Percentiles rank a stretch among this genome's conserved stretches.
phyloP scores from a whole-genome alignment of 139 green algal species.

The Edaphochlamys debaryana region DNA sequence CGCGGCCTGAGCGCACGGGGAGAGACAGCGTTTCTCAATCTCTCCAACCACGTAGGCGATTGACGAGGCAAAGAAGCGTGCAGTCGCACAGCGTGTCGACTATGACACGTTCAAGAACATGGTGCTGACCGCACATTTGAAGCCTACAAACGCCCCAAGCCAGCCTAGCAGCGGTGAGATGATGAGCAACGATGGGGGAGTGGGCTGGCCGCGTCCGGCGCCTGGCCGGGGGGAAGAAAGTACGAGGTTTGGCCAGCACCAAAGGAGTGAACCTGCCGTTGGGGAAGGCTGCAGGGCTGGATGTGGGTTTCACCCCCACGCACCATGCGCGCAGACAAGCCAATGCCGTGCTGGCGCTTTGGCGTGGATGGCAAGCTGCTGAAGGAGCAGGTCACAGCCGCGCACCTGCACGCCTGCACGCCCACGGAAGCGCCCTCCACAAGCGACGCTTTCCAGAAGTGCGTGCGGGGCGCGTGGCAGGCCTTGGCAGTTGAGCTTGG shows the following conservation, averaged over 20 bases:
- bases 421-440: constrained; percentile 13
- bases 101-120: constrained; percentile 86
- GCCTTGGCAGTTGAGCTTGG: neutral
- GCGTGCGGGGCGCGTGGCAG: too few species aligned
- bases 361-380: constrained; percentile 26
- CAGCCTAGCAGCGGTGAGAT: constrained; percentile 2
- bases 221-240: too few species aligned
- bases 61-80: constrained; percentile 69
- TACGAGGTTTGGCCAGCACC: too few species aligned
- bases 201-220: too few species aligned
- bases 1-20: neutral
- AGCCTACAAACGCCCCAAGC: constrained; percentile 46
- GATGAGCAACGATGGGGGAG: neutral
- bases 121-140: constrained; percentile 64
- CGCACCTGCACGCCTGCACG: neutral
- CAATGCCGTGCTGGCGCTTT: constrained; percentile 39
- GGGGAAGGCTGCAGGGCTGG: too few species aligned
- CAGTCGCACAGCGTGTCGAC: constrained; percentile 70
- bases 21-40: neutral
- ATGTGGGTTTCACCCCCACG: too few species aligned
- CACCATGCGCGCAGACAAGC: constrained; percentile 20
- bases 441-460: constrained; percentile 47
- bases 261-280: too few species aligned
- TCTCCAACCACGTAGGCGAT: constrained; percentile 33
- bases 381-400: neutral